phyloP scores from a whole-genome alignment of 441 rosid genomes.

The Brassica hybrid region DNA sequence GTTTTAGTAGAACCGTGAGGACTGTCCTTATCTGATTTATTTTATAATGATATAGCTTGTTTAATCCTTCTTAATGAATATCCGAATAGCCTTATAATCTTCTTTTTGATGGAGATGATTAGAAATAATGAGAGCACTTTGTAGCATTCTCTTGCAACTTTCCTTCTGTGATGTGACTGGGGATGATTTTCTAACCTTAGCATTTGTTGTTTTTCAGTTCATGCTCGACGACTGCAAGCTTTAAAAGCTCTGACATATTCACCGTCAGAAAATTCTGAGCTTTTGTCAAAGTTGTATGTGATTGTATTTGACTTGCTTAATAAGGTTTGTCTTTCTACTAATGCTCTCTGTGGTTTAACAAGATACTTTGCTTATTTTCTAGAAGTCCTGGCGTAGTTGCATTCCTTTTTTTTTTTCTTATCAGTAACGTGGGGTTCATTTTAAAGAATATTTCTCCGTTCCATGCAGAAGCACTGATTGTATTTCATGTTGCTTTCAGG shows the following conservation, averaged over 20 bases:
- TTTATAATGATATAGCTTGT: conserved; percentile 22
- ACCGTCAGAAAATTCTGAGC: conserved; percentile 83
- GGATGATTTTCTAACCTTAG: conserved; percentile 45
- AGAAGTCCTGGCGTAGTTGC: no score
- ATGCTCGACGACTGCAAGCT: conserved; percentile 96
- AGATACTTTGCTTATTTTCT: conserved; percentile 20
- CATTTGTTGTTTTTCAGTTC: conserved; percentile 63
- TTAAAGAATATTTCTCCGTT: neutral
- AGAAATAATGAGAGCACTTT: conserved; percentile 6
- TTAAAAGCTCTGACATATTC: conserved; percentile 96
- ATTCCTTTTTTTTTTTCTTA: conserved; percentile 7
- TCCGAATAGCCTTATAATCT: conserved; percentile 9
- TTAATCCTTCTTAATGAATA: conserved; percentile 13
- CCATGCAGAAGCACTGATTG: conserved; percentile 18
- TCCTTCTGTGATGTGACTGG: conserved; percentile 22
- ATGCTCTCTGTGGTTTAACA: conserved; percentile 29
- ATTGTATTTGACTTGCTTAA: conserved; percentile 96
- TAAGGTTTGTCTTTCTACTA: conserved; percentile 61
- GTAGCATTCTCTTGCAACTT: conserved; percentile 26
- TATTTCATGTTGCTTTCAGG: conserved; percentile 54
- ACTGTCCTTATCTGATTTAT: neutral
- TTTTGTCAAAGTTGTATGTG: conserved; percentile 83
- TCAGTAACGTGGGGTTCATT: conserved; percentile 14
- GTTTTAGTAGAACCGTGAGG: no score
- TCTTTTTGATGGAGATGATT: neutral